These are phyloP conservation scores for Populus tomentosa DNA, from an alignment of 441 rosid species.

Conservation along the genomic window DNA sequence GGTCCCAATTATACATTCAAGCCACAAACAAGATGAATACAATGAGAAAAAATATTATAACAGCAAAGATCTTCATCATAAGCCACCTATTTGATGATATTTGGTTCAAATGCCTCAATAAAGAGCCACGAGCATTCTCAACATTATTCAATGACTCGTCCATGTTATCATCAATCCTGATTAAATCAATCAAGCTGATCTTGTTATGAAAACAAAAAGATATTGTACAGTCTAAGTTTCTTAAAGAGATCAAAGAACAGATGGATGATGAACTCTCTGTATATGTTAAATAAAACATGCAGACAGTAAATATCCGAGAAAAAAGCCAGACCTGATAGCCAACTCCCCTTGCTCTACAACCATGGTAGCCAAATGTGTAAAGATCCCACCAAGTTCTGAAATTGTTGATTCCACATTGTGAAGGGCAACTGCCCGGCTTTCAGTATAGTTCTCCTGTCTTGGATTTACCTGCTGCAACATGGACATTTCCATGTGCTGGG, in stretches of 20 bases:
- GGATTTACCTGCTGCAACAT: slow-evolving; percentile 91
- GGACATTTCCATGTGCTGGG: slow-evolving; percentile 80
- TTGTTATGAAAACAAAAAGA: neutral
- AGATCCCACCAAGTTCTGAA: slow-evolving; percentile 87
- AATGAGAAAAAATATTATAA: slow-evolving; percentile 60
- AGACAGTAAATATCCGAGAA: slow-evolving; percentile 8
- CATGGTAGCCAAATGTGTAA: slow-evolving; percentile 94
- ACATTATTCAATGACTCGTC: slow-evolving; percentile 82
- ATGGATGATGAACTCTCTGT: neutral
- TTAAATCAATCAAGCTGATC: slow-evolving; percentile 11
- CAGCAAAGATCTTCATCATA: slow-evolving; percentile 70
- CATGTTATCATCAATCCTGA: slow-evolving; percentile 92
- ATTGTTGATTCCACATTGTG: slow-evolving; percentile 92
- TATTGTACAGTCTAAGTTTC: neutral
- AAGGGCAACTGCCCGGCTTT: slow-evolving; percentile 69
- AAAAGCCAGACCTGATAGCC: slow-evolving; percentile 63
- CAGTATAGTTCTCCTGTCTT: slow-evolving; percentile 67
- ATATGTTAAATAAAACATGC: neutral
- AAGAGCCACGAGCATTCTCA: slow-evolving; percentile 73
- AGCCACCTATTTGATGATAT: slow-evolving; percentile 95
- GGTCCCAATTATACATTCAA: slow-evolving; percentile 22
- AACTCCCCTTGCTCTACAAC: slow-evolving; percentile 93
- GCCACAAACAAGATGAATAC: slow-evolving; percentile 68
- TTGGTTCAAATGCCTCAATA: slow-evolving; percentile 75
- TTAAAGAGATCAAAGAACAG: neutral